These are phyloP conservation scores for Calophaca sinica DNA, from an alignment of 306 rosid genomes.

Conservation along the genomic window DNA sequence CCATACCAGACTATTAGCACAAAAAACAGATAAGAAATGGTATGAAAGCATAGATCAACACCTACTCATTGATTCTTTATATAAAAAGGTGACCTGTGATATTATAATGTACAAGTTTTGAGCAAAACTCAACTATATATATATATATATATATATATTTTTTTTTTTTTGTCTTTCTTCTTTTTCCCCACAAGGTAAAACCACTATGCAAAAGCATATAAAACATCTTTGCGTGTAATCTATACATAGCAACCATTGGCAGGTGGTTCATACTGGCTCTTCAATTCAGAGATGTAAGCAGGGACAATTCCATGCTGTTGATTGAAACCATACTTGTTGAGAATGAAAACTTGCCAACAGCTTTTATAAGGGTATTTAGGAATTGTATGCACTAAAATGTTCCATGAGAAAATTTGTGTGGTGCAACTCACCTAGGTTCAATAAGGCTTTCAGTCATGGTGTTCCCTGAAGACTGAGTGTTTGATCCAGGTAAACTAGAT, in stretches of 20 bases:
- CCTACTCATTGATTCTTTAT: background rate
- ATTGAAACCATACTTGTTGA: background rate
- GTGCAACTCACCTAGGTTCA: slow-evolving; percentile 37
- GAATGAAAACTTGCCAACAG: slow-evolving; percentile 19
- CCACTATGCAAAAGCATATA: too few species aligned
- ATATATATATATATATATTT: too few species aligned
- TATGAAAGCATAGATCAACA: too few species aligned
- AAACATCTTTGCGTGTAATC: background rate
- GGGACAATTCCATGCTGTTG: slow-evolving; percentile 24
- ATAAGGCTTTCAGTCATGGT: slow-evolving; percentile 40
- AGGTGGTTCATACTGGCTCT: slow-evolving; percentile 24
- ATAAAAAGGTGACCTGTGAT: background rate
- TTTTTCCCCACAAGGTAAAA: too few species aligned
- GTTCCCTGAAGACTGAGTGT: slow-evolving; percentile 41
- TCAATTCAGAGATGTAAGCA: background rate
- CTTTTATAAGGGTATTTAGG: slow-evolving; percentile 1
- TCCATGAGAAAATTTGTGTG: slow-evolving; percentile 2
- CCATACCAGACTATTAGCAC: too few species aligned
- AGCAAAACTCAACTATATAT: slow-evolving; percentile 23
- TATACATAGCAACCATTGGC: background rate
- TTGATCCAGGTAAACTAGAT: slow-evolving; percentile 27
- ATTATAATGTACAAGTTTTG: background rate
- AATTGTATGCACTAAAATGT: slow-evolving; percentile 34
- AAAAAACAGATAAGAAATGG: too few species aligned
- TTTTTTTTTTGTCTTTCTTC: background rate